Percentiles rank a stretch among this genome's conserved stretches.
These are phyloP conservation scores for Diaporthe ampelina DNA, from an alignment of 2,329 filamentous ascomycete genomes.

Conservation along the genomic window DNA sequence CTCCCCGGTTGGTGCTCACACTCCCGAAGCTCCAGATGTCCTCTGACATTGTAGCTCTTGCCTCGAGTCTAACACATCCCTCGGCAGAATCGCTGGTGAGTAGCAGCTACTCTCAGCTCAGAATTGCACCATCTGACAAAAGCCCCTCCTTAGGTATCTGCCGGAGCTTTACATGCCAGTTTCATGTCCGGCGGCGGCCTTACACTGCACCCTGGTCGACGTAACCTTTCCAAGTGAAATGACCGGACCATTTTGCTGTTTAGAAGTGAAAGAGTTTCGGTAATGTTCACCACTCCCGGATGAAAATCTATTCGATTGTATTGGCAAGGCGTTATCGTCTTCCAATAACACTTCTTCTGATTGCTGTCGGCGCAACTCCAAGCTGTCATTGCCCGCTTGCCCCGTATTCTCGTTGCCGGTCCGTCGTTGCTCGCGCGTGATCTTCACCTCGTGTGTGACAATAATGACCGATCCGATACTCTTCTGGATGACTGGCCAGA, in stretches of 20 bases:
- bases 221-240: slow-evolving; percentile 4
- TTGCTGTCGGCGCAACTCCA: slow-evolving; percentile 15
- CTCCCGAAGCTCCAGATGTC: too few species aligned
- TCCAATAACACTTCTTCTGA: slow-evolving; percentile 19
- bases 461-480: slow-evolving; percentile 50
- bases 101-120: too few species aligned
- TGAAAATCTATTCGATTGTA: slow-evolving; percentile 6
- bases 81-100: too few species aligned
- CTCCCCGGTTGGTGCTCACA: too few species aligned
- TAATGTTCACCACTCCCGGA: slow-evolving; percentile 6
- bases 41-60: neutral
- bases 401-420: neutral
- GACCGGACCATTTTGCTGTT: neutral
- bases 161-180: neutral
- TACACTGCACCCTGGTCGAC: slow-evolving; percentile 16
- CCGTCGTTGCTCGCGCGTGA: slow-evolving; percentile 30
- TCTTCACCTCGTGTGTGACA: slow-evolving; percentile 38
- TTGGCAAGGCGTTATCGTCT: slow-evolving; percentile 5
- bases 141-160: neutral
- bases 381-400: neutral
- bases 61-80: neutral
- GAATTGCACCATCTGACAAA: neutral
- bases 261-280: slow-evolving; percentile 20
- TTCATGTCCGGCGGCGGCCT: neutral
- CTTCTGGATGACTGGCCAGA: slow-evolving; percentile 45